phyloP scores from a whole-genome alignment of 352 stramenopile genomes.

The Achlya hypogyna region DNA sequence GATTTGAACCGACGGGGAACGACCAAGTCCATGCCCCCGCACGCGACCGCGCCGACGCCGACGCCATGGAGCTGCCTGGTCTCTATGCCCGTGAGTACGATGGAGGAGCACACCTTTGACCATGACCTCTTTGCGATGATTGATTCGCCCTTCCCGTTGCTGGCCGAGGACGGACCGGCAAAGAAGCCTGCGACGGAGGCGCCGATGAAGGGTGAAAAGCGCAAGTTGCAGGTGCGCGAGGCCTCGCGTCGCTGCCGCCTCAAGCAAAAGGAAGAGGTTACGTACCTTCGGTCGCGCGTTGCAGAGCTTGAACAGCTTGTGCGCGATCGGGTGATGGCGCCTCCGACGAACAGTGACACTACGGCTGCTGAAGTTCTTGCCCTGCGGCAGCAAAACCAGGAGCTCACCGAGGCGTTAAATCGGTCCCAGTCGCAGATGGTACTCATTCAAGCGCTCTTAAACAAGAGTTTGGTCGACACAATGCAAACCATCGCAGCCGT shows the following conservation, averaged over 20 bases:
- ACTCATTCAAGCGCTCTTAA: slow-evolving; percentile 16
- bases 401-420: neutral
- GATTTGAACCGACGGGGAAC: neutral
- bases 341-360: neutral
- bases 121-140: slow-evolving; percentile 6
- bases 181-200: neutral
- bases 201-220: slow-evolving; percentile 16
- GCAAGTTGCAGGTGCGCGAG: slow-evolving; percentile 18
- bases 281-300: slow-evolving; percentile 11
- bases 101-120: neutral
- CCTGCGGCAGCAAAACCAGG: slow-evolving; percentile 12
- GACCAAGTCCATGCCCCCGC: neutral
- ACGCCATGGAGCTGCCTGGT: neutral
- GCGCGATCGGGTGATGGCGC: neutral
- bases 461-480: slow-evolving; percentile 7
- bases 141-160: neutral
- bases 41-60: neutral
- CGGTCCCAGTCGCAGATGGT: slow-evolving; percentile 8
- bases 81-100: neutral
- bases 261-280: slow-evolving; percentile 20
- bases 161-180: neutral
- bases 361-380: neutral
- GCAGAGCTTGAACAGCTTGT: slow-evolving; percentile 14
- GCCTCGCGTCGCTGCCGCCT: slow-evolving; percentile 14
- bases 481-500: neutral